Evolutionary conservation across 2,329 filamentous ascomycete species (phyloP).

Genomic region (Paraconiothyrium brasiliense): DNA sequence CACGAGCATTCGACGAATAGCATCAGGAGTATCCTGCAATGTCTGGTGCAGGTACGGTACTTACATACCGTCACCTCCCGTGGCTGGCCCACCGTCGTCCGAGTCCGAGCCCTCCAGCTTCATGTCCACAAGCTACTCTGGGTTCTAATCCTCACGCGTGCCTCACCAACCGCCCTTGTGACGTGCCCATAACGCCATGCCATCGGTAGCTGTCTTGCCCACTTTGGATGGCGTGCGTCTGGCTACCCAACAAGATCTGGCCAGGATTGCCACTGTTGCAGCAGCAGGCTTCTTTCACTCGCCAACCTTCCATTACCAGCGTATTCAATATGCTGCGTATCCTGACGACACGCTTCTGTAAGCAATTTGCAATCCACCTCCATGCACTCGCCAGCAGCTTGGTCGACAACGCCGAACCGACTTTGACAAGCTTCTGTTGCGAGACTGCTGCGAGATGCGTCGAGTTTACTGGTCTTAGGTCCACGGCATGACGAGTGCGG

Average conservation of each 20-base stretch:
- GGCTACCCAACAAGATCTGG: slow-evolving; percentile 34
- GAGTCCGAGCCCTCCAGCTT: background rate
- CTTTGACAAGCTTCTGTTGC: background rate
- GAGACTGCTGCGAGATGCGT: background rate
- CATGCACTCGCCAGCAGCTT: background rate
- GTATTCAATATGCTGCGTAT: slow-evolving; percentile 30
- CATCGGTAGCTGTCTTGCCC: slow-evolving; percentile 21
- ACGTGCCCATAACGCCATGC: slow-evolving; percentile 20
- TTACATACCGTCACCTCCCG: slow-evolving; percentile 13
- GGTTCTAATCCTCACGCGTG: background rate
- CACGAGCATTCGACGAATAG: slow-evolving; percentile 3
- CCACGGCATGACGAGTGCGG: background rate
- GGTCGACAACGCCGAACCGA: background rate
- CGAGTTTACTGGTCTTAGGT: background rate
- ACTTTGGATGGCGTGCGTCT: slow-evolving; percentile 31
- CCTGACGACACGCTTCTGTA: slow-evolving; percentile 34
- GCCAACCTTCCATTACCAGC: slow-evolving; percentile 41
- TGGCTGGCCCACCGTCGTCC: background rate
- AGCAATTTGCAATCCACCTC: slow-evolving; percentile 12
- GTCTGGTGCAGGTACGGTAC: slow-evolving; percentile 5
- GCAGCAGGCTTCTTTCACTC: slow-evolving; percentile 42
- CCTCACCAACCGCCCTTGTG: background rate
- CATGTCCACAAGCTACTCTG: background rate
- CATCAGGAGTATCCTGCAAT: background rate
- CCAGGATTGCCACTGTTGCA: slow-evolving; percentile 39